These are phyloP conservation scores for Flammula alnicola DNA, from an alignment of 1,284 basidiomycete genomes.

Conservation along the genomic window DNA sequence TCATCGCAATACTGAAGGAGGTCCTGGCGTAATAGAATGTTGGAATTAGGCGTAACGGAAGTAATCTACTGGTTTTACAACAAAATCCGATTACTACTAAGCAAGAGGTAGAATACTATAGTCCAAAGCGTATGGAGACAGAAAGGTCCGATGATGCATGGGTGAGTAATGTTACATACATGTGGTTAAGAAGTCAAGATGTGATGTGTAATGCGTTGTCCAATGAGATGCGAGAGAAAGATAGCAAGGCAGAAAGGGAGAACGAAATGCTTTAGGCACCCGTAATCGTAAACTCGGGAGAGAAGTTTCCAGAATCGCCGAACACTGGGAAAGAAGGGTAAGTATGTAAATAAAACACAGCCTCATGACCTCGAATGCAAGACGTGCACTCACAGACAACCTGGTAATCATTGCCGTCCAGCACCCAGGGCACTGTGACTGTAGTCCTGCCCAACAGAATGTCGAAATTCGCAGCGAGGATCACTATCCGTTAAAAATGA, in stretches of 20 bases:
- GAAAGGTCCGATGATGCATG: no score
- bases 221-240: neutral
- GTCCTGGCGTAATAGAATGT: slow-evolving; percentile 30
- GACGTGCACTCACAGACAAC: slow-evolving; percentile 33
- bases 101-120: no score
- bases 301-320: slow-evolving; percentile 40
- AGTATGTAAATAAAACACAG: neutral
- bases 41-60: neutral
- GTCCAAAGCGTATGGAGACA: no score
- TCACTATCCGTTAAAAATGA: no score
- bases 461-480: slow-evolving; percentile 22
- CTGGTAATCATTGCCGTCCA: slow-evolving; percentile 32
- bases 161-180: no score
- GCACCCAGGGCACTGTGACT: slow-evolving; percentile 23
- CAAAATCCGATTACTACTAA: no score
- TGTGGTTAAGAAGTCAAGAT: no score
- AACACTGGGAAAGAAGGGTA: slow-evolving; percentile 27
- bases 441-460: slow-evolving; percentile 19
- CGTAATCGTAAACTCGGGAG: slow-evolving; percentile 39
- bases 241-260: neutral
- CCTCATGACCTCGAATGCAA: neutral
- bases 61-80: no score
- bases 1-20: slow-evolving; percentile 59
- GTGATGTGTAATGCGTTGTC: no score
- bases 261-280: slow-evolving; percentile 1